Conservation (phyloP, 2,329 filamentous ascomycete species). For the Lachnum nothofagi region DNA sequence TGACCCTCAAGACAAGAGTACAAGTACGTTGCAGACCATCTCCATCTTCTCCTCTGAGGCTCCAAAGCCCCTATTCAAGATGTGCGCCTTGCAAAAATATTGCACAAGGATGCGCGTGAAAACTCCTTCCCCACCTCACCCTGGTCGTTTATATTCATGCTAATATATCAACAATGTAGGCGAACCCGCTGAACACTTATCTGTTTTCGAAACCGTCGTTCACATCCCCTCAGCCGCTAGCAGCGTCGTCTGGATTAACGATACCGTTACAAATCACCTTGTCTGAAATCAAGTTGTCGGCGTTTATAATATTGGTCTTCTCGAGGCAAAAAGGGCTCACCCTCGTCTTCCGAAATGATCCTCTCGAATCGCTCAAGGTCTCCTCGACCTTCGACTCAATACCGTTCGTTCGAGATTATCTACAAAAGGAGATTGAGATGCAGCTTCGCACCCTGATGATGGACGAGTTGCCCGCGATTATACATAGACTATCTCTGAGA, state of each 20-base stretch:
- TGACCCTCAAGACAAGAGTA: constrained; percentile 92
- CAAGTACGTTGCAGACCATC: constrained; percentile 57
- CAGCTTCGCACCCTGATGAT: constrained; percentile 92
- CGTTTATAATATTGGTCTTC: constrained; percentile 96
- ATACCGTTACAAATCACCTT: constrained; percentile 97
- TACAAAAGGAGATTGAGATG: constrained; percentile 92
- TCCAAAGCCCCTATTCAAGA: constrained; percentile 2
- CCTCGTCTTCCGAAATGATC: constrained; percentile 95
- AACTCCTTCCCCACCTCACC: constrained; percentile 15
- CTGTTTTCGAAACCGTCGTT: constrained; percentile 86
- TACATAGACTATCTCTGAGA: constrained; percentile 82
- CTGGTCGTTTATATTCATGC: constrained; percentile 33
- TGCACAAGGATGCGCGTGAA: constrained; percentile 31
- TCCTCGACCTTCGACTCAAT: constrained; percentile 99
- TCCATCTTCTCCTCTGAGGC: constrained; percentile 4
- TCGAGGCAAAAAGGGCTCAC: constrained; percentile 96
- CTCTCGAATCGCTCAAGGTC: constrained; percentile 94
- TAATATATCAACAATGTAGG: constrained; percentile 55
- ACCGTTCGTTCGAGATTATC: constrained; percentile 92
- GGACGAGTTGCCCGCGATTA: constrained; percentile 95
- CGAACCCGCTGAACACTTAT: constrained; percentile 95
- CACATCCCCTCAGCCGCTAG: constrained; percentile 85
- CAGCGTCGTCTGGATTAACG: constrained; percentile 84
- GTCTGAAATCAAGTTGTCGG: constrained; percentile 90
- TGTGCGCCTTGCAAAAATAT: constrained; percentile 22